Evolutionary conservation across 2,329 filamentous ascomycete species (phyloP), one percentile per base, ranked within the genome.

Genomic region (Aspergillus cejpii): DNA sequence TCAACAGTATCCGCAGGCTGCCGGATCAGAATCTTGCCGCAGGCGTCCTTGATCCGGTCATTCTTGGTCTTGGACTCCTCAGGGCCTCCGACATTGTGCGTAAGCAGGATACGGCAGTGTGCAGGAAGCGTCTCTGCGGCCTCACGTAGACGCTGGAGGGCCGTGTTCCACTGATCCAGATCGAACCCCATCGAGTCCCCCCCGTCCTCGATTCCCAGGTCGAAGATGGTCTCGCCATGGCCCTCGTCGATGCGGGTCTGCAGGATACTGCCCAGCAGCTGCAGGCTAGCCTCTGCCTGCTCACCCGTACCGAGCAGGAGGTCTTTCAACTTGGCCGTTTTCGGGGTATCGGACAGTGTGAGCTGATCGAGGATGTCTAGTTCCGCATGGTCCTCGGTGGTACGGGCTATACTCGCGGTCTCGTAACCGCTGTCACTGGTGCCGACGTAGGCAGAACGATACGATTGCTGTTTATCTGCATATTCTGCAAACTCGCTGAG

Each of bases 401-500:
- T 59, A 38, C 53, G 60, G 38, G 62, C 60, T 15, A 60, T 55
- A 36, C 55, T 63, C 2, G 58, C 58, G 3, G 64, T 71, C 23
- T 64, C 64, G 45, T 70, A 67, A 26, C 65, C 66, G 53, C 64
- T 71, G 45, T 72, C 66, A 51, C 64, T 68, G 8, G 66, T 63
- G 10, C 64, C 58, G 7, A 63, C 53, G 33, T 68, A 69, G 37
- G 52, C 55, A 11, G 63, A 59, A 33, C 68, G 67, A 20, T 60
- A 64, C 19, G 83, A 82, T 67, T 97, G 92, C 65, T 97, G 90
- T 65, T 89, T 85, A 67, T 97, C 89, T 54, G 96, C 92, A 61
- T 96, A 97, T 61, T 98, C 92, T 66, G 90, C 89, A 65, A 98
- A 98, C 59, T 97, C 92, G 72, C 86, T 92, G 44, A 98, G 77